A percentile compares a stretch with the other conserved stretches of the same genome.
phyloP scores from a whole-genome alignment of 495 filamentous ascomycete genomes.

The Penicillium silybi region DNA sequence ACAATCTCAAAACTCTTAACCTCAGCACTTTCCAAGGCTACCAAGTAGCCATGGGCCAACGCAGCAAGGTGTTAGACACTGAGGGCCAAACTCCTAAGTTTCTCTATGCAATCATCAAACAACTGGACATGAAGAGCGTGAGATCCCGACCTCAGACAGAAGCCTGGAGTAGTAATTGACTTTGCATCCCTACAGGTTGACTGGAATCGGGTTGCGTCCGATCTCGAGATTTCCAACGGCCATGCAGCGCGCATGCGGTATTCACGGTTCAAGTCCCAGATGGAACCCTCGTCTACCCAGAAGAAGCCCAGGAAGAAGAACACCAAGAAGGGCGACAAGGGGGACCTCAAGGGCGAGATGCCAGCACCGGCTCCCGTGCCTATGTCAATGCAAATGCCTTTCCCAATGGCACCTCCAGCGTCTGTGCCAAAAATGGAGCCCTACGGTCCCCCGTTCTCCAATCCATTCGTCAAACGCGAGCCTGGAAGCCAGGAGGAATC shows the following conservation, averaged over 20 bases:
- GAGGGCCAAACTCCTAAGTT: constrained; percentile 53
- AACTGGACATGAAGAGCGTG: constrained; percentile 70
- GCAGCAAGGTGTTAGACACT: constrained; percentile 44
- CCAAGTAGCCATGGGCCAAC: constrained; percentile 22
- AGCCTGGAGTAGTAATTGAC: neutral
- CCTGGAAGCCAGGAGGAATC: neutral
- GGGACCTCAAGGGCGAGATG: neutral
- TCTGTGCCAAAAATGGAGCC: constrained; percentile 1
- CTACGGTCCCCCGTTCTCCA: neutral
- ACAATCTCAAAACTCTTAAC: neutral
- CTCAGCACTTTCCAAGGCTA: neutral
- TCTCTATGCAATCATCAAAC: constrained; percentile 71
- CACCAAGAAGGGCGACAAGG: constrained; percentile 13
- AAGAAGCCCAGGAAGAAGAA: constrained; percentile 9
- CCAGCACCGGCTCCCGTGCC: neutral
- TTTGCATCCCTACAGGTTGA: constrained; percentile 55
- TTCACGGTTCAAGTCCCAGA: constrained; percentile 59
- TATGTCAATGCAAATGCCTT: neutral
- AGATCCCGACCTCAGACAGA: constrained; percentile 14
- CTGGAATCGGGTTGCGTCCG: constrained; percentile 64
- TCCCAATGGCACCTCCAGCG: neutral
- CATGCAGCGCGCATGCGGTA: constrained; percentile 81
- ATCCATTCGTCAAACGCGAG: constrained; percentile 13
- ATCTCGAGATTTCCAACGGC: constrained; percentile 67
- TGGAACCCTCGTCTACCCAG: constrained; percentile 45